Base-by-base conservation (phyloP, 2,329 filamentous ascomycete genomes). In the Nigrospora sphaerica region DNA sequence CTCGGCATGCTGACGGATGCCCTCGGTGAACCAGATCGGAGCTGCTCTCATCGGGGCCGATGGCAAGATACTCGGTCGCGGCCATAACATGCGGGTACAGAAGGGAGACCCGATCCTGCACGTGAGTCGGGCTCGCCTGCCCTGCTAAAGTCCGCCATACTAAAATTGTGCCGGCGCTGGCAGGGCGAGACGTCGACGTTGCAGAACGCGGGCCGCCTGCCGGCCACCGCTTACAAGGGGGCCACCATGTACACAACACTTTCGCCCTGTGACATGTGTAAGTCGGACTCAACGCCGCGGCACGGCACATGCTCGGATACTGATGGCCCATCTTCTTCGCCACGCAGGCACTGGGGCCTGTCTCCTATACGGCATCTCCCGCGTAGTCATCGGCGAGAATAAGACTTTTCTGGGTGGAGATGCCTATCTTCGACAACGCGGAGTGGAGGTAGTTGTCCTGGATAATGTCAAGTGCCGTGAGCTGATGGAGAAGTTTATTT, bases 161-260 rank as follows among this genome's bases (percentile, higher is more conserved):
- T n/a, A 12, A 32, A 10, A 13, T 14, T 4, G 17, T 28, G 18
- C 17, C 16, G 16, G 16, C 3, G 35, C 16, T 44, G 34, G 12
- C 54, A 89, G 84, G 86, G 80, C 52, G 86, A 91, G 63, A 90
- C 85, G 17, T 81, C 85, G 16, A 80, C 84, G n/a, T 73, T 91
- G 35, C 82, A 86, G 60, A 83, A 85, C 63, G 84, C 85, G 1
- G 86, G 86, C 39, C 79, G 86, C 35, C 75, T 88, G 18, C 81
- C 83, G 32, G 85, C 84, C 14, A 78, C 77, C 2, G 75, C 77
- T 6, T 90, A 89, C 64, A 74, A 75, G 53, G 82, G 81, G 31
- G 78, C 83, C 33, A 90, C 85, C n/a, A 89, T 91, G 84, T 91
- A 87, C 66, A 91, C 86, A 3, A 89, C 86, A 1, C 70, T 91